phyloP scores from a whole-genome alignment of 2,329 filamentous ascomycete species.

The Ambrosiella xylebori region DNA sequence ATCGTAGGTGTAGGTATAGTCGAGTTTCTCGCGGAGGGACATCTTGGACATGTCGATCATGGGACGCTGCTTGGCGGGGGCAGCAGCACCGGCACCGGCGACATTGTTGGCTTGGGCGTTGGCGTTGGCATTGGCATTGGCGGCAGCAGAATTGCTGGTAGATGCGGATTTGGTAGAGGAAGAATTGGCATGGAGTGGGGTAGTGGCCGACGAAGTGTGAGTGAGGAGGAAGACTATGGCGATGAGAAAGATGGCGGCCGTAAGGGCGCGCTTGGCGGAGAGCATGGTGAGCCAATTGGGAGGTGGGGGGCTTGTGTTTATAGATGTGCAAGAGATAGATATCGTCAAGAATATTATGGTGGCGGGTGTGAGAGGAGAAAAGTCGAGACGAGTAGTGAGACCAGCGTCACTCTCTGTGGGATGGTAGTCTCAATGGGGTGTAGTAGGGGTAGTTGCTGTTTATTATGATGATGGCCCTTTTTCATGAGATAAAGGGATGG shows the following conservation, averaged over 20 bases:
- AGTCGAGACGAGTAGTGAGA: not conserved
- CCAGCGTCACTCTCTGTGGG: constrained; percentile 1
- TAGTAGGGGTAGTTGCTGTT: not conserved
- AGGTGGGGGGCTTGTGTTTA: not conserved
- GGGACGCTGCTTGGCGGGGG: constrained; percentile 34
- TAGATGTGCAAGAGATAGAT: not conserved
- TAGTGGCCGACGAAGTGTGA: constrained; percentile 23
- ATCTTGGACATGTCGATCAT: constrained; percentile 54
- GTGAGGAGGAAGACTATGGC: constrained; percentile 53
- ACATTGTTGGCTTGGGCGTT: constrained; percentile 14
- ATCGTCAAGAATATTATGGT: not conserved
- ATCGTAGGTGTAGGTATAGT: constrained; percentile 89
- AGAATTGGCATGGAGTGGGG: constrained; percentile 19
- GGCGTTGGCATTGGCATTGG: constrained; percentile 15
- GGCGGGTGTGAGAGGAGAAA: not conserved
- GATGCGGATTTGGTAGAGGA: constrained; percentile 17
- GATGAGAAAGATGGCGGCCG: constrained; percentile 52
- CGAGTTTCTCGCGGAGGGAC: constrained; percentile 62
- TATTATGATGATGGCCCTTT: no score
- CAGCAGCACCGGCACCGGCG: constrained; percentile 10
- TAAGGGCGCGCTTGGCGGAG: constrained; percentile 58
- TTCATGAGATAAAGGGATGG: no score
- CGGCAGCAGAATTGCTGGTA: constrained; percentile 4
- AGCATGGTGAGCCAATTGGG: constrained; percentile 41
- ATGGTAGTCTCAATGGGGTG: not conserved